Percentiles rank a stretch among this genome's conserved stretches.
These are phyloP conservation scores for Chalciporus sp. DNA, from an alignment of 1,284 basidiomycete genomes.

Conservation along the genomic window DNA sequence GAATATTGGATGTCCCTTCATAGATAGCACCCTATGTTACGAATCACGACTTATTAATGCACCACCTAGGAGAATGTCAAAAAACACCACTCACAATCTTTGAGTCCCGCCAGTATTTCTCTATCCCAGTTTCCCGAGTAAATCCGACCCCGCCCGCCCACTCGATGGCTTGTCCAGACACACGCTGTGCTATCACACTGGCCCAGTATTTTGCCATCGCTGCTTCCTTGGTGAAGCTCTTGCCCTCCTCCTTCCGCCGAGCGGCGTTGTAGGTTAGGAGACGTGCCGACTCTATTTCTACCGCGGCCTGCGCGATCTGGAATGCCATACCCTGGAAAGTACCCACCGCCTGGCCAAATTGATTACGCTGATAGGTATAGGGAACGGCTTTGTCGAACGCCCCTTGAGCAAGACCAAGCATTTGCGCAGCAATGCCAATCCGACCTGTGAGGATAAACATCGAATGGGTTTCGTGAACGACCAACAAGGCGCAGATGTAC, in stretches of 20 bases:
- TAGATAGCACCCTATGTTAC: slow-evolving; percentile 82
- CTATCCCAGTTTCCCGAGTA: slow-evolving; percentile 91
- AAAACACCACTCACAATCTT: slow-evolving; percentile 75
- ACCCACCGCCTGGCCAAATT: slow-evolving; percentile 93
- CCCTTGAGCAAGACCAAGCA: slow-evolving; percentile 96
- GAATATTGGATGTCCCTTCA: slow-evolving; percentile 96
- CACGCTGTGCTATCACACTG: slow-evolving; percentile 87
- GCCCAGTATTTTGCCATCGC: slow-evolving; percentile 96
- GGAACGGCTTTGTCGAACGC: slow-evolving; percentile 93
- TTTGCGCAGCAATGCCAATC: slow-evolving; percentile 96
- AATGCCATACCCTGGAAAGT: slow-evolving; percentile 96
- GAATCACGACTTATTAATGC: slow-evolving; percentile 10
- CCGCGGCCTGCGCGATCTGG: slow-evolving; percentile 89
- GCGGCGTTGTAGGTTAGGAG: slow-evolving; percentile 97
- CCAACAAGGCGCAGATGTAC: slow-evolving; percentile 28
- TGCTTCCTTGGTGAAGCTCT: slow-evolving; percentile 88
- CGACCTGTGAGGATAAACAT: slow-evolving; percentile 52
- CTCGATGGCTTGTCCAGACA: slow-evolving; percentile 90
- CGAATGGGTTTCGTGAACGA: neutral
- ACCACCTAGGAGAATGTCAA: neutral
- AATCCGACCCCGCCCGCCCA: slow-evolving; percentile 97
- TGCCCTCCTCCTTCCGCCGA: slow-evolving; percentile 88
- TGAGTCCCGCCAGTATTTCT: slow-evolving; percentile 94
- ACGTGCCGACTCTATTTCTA: slow-evolving; percentile 91
- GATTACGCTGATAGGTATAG: slow-evolving; percentile 91